Percentiles rank a stretch among this genome's conserved stretches.
phyloP scores from a whole-genome alignment of 1,284 basidiomycete genomes.

The Cutaneotrichosporon daszewskae region DNA sequence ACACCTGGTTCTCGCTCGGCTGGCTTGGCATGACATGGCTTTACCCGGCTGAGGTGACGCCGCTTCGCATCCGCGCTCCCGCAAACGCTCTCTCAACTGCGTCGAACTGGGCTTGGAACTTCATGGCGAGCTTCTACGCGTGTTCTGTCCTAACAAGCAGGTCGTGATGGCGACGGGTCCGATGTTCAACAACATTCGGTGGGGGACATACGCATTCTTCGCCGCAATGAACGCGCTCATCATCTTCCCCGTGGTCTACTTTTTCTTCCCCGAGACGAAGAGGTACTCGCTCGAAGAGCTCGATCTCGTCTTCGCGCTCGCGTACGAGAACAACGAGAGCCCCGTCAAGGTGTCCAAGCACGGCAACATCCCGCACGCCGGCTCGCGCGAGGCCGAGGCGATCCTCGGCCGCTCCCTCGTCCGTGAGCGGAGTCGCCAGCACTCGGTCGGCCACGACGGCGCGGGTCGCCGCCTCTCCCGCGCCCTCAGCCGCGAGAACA shows the following conservation, averaged over 20 bases:
- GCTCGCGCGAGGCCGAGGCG: conserved; percentile 29
- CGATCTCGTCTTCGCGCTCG: conserved; percentile 36
- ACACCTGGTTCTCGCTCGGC: conserved; percentile 42
- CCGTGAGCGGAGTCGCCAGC: no score
- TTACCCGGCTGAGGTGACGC: conserved; percentile 37
- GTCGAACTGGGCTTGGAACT: conserved; percentile 51
- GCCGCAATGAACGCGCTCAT: conserved; percentile 34
- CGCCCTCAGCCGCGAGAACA: neutral
- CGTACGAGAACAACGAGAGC: conserved; percentile 19
- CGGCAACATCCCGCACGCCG: conserved; percentile 26
- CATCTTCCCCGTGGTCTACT: conserved; percentile 35
- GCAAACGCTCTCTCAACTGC: conserved; percentile 64
- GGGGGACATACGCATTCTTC: conserved; percentile 40
- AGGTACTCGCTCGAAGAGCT: conserved; percentile 30
- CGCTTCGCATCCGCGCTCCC: conserved; percentile 58
- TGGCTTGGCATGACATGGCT: conserved; percentile 44
- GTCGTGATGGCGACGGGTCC: conserved; percentile 38
- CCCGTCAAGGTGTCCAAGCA: conserved; percentile 23
- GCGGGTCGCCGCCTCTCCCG: neutral
- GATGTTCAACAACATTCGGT: conserved; percentile 36
- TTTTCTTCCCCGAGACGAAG: conserved; percentile 37
- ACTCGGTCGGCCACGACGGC: neutral
- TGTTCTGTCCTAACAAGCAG: conserved; percentile 11
- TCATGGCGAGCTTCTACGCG: no score
- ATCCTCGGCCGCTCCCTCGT: conserved; percentile 20